Conservation (phyloP, 2,329 filamentous ascomycete genomes). For the Botrytis deweyae region DNA sequence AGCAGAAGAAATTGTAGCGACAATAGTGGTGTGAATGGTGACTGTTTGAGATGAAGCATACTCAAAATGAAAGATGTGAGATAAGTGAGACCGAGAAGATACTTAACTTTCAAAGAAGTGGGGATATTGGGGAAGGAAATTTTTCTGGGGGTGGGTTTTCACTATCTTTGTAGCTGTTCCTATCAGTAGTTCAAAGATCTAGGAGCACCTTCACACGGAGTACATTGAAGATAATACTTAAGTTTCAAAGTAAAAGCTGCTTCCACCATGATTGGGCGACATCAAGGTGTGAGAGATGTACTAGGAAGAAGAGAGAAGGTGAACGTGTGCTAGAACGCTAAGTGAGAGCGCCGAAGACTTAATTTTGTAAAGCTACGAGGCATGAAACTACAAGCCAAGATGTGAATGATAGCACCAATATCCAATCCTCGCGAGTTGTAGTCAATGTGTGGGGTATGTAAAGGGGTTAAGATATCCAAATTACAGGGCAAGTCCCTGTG, state of each 20-base stretch:
- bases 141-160: background rate
- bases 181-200: background rate
- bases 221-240: background rate
- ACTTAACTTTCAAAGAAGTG: background rate
- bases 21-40: background rate
- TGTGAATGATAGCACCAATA: background rate
- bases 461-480: background rate
- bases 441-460: background rate
- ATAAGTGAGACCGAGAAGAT: background rate
- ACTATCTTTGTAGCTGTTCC: background rate
- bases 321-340: background rate
- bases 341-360: background rate
- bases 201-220: background rate
- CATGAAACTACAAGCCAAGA: background rate
- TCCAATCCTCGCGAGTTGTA: background rate
- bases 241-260: background rate
- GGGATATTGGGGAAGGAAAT: background rate
- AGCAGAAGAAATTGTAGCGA: background rate
- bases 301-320: background rate
- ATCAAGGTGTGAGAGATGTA: background rate
- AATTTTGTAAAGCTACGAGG: background rate
- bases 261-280: no score
- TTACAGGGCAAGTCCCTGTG: background rate
- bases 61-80: background rate
- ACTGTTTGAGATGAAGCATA: background rate